phyloP scores from a whole-genome alignment of 306 rosid species.

The Mucuna pruriens region DNA sequence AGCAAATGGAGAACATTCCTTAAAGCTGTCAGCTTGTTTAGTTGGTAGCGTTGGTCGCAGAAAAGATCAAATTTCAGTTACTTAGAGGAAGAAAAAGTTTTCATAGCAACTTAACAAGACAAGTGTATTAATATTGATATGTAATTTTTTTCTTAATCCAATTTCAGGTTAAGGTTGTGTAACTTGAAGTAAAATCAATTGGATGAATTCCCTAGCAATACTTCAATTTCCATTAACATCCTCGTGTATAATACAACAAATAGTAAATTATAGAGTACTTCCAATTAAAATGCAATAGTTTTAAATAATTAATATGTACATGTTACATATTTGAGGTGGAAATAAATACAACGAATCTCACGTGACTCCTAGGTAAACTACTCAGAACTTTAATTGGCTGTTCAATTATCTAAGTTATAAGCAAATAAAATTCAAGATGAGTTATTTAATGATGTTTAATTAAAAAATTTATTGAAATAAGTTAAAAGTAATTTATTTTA shows the following conservation, averaged over 20 bases:
- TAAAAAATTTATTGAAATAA: too few species aligned
- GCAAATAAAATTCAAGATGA: too few species aligned
- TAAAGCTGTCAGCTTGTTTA: not conserved
- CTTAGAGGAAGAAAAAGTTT: not conserved
- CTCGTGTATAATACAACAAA: not conserved
- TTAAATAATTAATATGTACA: not conserved
- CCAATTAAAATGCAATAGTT: not conserved
- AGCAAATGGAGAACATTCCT: slow-evolving; percentile 16
- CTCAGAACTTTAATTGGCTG: not conserved
- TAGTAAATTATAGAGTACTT: not conserved
- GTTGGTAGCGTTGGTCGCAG: not conserved
- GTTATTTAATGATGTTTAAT: too few species aligned
- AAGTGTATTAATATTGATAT: not conserved
- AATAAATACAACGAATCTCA: not conserved
- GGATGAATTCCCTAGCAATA: not conserved
- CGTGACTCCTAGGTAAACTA: too few species aligned
- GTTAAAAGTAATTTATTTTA: too few species aligned
- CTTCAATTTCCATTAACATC: not conserved
- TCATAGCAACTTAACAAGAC: not conserved
- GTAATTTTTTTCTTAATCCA: not conserved
- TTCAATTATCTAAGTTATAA: not conserved
- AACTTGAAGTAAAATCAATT: not conserved
- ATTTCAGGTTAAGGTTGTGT: not conserved
- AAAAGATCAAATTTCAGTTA: not conserved
- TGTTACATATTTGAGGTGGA: not conserved